These are phyloP conservation scores for Penicillium sp. DNA, from an alignment of 2,329 filamentous ascomycete genomes.

Conservation along the genomic window DNA sequence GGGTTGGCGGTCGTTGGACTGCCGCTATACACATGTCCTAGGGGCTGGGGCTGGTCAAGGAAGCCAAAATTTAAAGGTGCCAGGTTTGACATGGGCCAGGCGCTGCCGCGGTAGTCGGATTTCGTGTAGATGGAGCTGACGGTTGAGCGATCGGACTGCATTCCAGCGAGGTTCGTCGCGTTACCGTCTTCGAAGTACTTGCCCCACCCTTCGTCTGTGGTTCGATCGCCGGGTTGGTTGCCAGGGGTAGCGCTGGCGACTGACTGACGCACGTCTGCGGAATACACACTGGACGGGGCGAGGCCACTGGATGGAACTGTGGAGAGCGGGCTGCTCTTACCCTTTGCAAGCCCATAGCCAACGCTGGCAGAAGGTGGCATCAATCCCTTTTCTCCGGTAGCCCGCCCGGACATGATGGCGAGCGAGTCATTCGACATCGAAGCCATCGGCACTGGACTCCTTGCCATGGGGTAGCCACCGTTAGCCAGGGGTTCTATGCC, in stretches of 20 bases:
- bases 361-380: conserved; percentile 21
- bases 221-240: conserved; percentile 36
- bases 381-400: conserved; percentile 33
- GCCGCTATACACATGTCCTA: conserved; percentile 41
- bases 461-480: conserved; percentile 46
- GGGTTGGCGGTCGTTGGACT: conserved; percentile 44
- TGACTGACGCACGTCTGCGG: conserved; percentile 20
- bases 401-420: conserved; percentile 41
- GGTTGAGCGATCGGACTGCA: conserved; percentile 26
- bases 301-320: conserved; percentile 31
- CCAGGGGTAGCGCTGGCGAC: conserved; percentile 9
- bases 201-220: conserved; percentile 49
- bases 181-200: conserved; percentile 47
- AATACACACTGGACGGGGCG: conserved; percentile 22
- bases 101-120: conserved; percentile 39
- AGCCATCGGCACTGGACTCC: conserved; percentile 38
- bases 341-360: conserved; percentile 17
- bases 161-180: conserved; percentile 24
- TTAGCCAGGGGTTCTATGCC: conserved; percentile 44
- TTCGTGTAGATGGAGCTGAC: conserved; percentile 29
- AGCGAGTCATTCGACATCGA: conserved; percentile 39
- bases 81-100: conserved; percentile 41
- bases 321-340: conserved; percentile 27
- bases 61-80: conserved; percentile 37
- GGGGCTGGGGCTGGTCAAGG: conserved; percentile 39